Conservation (phyloP, 805 yeast species). For the Saturnispora ahearnii region DNA sequence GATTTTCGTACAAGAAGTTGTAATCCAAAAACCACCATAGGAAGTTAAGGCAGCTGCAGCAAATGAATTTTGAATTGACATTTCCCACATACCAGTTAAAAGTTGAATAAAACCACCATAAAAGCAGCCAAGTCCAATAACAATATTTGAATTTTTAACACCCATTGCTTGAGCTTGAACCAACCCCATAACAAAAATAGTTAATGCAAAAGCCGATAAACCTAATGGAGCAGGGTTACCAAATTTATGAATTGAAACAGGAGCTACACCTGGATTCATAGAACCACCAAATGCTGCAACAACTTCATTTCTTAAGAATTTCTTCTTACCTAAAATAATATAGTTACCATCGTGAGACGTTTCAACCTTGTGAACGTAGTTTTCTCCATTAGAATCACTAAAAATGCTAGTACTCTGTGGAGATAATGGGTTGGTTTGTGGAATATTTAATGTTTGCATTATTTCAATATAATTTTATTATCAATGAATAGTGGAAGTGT, state of each 20-base stretch:
- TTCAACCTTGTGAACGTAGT: slow-evolving; percentile 3
- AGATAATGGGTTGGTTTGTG: background rate
- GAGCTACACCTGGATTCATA: slow-evolving; percentile 56
- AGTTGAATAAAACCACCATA: slow-evolving; percentile 68
- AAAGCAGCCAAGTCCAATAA: slow-evolving; percentile 57
- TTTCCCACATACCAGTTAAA: slow-evolving; percentile 67
- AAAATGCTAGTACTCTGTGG: background rate
- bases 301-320: slow-evolving; percentile 53
- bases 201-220: slow-evolving; percentile 61
- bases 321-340: slow-evolving; percentile 63
- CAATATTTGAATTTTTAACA: slow-evolving; percentile 48
- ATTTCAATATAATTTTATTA: no score
- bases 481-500: no score
- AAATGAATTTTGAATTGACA: slow-evolving; percentile 64
- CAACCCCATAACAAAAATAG: slow-evolving; percentile 56
- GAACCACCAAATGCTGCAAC: slow-evolving; percentile 75
- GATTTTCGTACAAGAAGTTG: slow-evolving; percentile 54
- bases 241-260: slow-evolving; percentile 48
- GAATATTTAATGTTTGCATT: background rate
- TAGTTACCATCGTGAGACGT: slow-evolving; percentile 43
- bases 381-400: background rate
- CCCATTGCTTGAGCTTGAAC: slow-evolving; percentile 62
- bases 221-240: slow-evolving; percentile 78
- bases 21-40: slow-evolving; percentile 71
- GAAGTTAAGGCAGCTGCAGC: slow-evolving; percentile 56